Base-by-base conservation (phyloP, 2,329 filamentous ascomycete genomes). In the Dothideomycetes sp. region DNA sequence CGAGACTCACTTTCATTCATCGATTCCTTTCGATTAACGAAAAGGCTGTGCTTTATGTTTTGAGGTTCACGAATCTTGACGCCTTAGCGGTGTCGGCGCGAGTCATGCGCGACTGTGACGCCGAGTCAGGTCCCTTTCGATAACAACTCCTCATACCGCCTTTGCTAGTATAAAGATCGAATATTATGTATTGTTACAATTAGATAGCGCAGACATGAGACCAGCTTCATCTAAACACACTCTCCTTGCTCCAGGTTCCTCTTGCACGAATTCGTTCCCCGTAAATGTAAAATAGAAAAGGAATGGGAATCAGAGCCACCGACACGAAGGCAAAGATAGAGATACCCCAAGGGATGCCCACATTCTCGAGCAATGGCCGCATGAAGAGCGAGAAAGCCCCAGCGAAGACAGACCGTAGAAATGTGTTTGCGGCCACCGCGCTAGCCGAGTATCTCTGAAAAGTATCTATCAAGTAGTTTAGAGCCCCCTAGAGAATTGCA, bases 401-500 rank as follows among this genome's bases (percentile, higher is more conserved):
- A 5, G 56, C 61, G 11, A 62, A 51, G 10, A 46, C 43, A 16
- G 50, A 54, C 30, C 61, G 45, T 19, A 62, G 45, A 37, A 64
- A 55, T 19, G 55, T 51, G 37, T 63, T 63, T 3, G 51, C 56
- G 2, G 61, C 55, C 10, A 53, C 45, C 4, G 52, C 53, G 3
- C 44, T 49, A 36, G 58, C 58, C 7, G 58, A 54, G 34, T 57
- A 48, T 47, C 57, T 55, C 11, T 58, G 44, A 39, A 68, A 69
- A 10, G 60, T 56, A 43, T 68, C 65, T 36, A 69, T 59, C 36
- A 69, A 58, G 48, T 68, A 69, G 44, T 61, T 63, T 17, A 65
- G 43, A 1, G 58, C 62, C n/a, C n/a, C n/a, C n/a, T n/a, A n/a
- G n/a, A 19, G 62, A 60, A n/a, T n/a, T n/a, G n/a, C n/a, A n/a